A percentile compares a stretch with the other conserved stretches of the same genome.
Conservation (phyloP, 2,329 filamentous ascomycete genomes). For the Pyrenophora teres region DNA sequence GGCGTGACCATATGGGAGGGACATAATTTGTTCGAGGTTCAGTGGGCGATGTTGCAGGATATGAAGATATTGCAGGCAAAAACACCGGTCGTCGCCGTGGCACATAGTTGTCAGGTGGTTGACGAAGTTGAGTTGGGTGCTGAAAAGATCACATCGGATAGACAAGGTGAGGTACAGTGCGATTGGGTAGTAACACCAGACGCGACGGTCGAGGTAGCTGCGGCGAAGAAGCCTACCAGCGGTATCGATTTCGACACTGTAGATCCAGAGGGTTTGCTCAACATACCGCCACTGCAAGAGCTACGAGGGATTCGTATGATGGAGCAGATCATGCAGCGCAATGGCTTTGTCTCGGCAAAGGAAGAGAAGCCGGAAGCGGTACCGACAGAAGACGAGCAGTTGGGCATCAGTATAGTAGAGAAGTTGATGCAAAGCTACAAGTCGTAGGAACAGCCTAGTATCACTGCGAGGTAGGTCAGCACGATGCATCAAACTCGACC, state of each 20-base stretch:
- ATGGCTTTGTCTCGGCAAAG: constrained; percentile 16
- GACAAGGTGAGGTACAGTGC: constrained; percentile 50
- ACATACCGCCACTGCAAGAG: constrained; percentile 47
- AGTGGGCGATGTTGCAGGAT: constrained; percentile 50
- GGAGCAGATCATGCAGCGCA: constrained; percentile 39
- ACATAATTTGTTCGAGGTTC: constrained; percentile 51
- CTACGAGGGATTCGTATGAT: constrained; percentile 45
- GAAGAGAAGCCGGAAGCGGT: constrained; percentile 11
- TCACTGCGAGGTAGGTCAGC: neutral
- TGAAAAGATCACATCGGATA: constrained; percentile 29
- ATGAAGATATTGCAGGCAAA: constrained; percentile 34
- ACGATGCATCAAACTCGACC: too few relatives aligned
- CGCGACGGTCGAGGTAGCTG: constrained; percentile 32
- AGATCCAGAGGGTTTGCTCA: constrained; percentile 44
- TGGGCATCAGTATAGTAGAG: constrained; percentile 41
- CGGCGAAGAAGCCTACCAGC: constrained; percentile 40
- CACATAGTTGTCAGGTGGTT: constrained; percentile 52
- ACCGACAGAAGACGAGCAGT: constrained; percentile 34
- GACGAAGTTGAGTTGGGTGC: constrained; percentile 30
- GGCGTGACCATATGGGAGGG: constrained; percentile 51
- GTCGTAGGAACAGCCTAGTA: constrained; percentile 8
- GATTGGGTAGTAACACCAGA: constrained; percentile 50
- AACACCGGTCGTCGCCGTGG: constrained; percentile 43
- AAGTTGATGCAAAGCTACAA: constrained; percentile 40
- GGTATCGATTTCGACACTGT: constrained; percentile 49